Conservation (phyloP, 495 filamentous ascomycete genomes). For the Podospora pseudocomata region DNA sequence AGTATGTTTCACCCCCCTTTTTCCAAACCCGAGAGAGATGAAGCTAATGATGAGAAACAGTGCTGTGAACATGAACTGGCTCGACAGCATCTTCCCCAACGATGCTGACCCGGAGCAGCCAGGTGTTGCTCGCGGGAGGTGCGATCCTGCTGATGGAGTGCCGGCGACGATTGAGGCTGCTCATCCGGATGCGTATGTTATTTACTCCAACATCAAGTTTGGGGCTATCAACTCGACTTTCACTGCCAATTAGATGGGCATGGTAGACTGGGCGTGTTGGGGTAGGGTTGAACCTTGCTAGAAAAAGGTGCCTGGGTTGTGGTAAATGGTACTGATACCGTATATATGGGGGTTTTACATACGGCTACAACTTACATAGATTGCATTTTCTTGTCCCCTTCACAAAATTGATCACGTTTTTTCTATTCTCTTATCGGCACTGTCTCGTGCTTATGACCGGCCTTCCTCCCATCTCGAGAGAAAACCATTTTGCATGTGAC, state of each 20-base stretch:
- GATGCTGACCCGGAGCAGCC: constrained; percentile 44
- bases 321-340: too few species aligned
- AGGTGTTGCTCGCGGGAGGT: constrained; percentile 62
- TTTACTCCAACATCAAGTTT: constrained; percentile 66
- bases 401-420: too few species aligned
- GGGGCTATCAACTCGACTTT: constrained; percentile 35
- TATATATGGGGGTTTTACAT: neutral
- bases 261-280: neutral
- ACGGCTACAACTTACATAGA: neutral
- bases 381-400: neutral
- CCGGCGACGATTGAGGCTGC: constrained; percentile 52
- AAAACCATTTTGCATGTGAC: too few species aligned
- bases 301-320: too few species aligned
- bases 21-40: neutral
- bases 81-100: constrained; percentile 62
- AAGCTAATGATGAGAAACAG: neutral
- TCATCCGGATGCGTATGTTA: constrained; percentile 50
- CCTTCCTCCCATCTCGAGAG: neutral
- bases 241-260: constrained; percentile 15
- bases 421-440: too few species aligned
- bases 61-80: constrained; percentile 64
- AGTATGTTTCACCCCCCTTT: constrained; percentile 21
- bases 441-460: too few species aligned
- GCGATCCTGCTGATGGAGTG: constrained; percentile 50
- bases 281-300: too few species aligned